Conservation (phyloP, 2,329 filamentous ascomycete species). For the Chalara sp. region DNA sequence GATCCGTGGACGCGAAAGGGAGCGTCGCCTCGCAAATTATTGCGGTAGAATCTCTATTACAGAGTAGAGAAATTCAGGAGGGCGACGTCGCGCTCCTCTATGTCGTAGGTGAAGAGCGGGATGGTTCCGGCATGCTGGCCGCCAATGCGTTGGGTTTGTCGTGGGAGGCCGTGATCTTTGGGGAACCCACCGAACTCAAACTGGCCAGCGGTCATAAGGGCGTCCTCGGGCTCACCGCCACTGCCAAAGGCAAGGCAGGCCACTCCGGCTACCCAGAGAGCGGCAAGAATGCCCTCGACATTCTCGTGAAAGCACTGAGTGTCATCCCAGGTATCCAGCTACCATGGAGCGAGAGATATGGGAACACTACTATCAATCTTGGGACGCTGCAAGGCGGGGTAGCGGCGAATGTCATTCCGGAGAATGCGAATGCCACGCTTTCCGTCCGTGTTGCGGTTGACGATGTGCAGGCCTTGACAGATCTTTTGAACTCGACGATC, state of each 20-base stretch:
- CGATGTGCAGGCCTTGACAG: slow-evolving; percentile 51
- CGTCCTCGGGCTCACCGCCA: slow-evolving; percentile 59
- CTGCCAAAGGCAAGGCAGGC: slow-evolving; percentile 67
- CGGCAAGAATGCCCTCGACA: slow-evolving; percentile 76
- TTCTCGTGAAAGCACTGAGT: slow-evolving; percentile 67
- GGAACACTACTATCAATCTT: slow-evolving; percentile 84
- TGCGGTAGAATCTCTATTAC: slow-evolving; percentile 52
- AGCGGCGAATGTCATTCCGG: slow-evolving; percentile 81
- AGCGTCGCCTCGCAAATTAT: slow-evolving; percentile 68
- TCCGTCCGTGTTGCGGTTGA: slow-evolving; percentile 73
- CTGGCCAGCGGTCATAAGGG: slow-evolving; percentile 92
- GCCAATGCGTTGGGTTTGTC: slow-evolving; percentile 41
- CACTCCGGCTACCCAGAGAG: slow-evolving; percentile 93
- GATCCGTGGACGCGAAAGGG: slow-evolving; percentile 66
- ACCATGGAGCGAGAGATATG: slow-evolving; percentile 70
- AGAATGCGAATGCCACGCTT: slow-evolving; percentile 60
- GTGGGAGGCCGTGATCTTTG: slow-evolving; percentile 75
- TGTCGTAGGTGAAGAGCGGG: slow-evolving; percentile 77
- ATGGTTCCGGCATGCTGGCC: slow-evolving; percentile 71
- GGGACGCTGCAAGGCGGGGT: slow-evolving; percentile 74
- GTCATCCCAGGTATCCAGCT: slow-evolving; percentile 62
- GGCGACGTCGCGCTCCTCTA: slow-evolving; percentile 55
- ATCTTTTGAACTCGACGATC: slow-evolving; percentile 41
- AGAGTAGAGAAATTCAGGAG: slow-evolving; percentile 30
- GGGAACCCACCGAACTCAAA: slow-evolving; percentile 85